A percentile compares a stretch with the other conserved stretches of the same genome.
Evolutionary conservation across 2,329 filamentous ascomycete genomes (phyloP).

Genomic region (Sclerotinia subarctica): DNA sequence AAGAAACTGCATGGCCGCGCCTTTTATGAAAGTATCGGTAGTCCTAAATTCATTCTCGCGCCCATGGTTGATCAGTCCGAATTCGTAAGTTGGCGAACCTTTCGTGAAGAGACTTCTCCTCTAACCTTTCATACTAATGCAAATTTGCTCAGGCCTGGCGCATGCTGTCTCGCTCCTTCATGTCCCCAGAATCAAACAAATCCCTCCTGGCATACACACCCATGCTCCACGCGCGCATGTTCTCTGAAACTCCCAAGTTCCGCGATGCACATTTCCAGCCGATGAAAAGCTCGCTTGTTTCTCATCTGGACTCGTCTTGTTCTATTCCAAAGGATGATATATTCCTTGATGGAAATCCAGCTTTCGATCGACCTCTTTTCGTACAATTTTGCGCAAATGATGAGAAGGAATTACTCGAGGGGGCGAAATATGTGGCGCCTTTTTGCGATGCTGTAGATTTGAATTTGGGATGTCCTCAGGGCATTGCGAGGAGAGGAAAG

Average conservation of each 20-base stretch:
- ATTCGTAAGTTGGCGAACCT: conserved; percentile 65
- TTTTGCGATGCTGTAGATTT: conserved; percentile 95
- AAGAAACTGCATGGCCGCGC: conserved; percentile 75
- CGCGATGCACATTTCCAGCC: conserved; percentile 77
- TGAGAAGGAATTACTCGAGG: conserved; percentile 72
- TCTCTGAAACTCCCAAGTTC: conserved; percentile 72
- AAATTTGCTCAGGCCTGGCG: conserved; percentile 73
- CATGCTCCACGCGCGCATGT: conserved; percentile 93
- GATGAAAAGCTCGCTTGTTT: conserved; percentile 39
- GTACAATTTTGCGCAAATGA: conserved; percentile 97
- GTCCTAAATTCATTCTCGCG: conserved; percentile 83
- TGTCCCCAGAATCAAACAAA: conserved; percentile 61
- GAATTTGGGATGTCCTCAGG: conserved; percentile 94
- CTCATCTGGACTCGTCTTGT: conserved; percentile 24
- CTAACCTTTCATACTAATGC: conserved; percentile 16
- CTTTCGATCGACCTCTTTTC: conserved; percentile 81
- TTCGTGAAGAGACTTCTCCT: neutral
- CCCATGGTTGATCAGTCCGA: conserved; percentile 99
- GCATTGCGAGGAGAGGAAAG: conserved; percentile 84
- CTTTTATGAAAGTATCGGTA: conserved; percentile 94
- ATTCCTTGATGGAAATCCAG: conserved; percentile 83
- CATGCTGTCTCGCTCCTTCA: conserved; percentile 90
- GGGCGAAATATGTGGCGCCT: conserved; percentile 74
- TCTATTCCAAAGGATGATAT: conserved; percentile 39
- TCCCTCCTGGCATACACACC: conserved; percentile 84